Evolutionary conservation across 129 eudicot genomes (phyloP).

Genomic region (Tagetes patula): DNA sequence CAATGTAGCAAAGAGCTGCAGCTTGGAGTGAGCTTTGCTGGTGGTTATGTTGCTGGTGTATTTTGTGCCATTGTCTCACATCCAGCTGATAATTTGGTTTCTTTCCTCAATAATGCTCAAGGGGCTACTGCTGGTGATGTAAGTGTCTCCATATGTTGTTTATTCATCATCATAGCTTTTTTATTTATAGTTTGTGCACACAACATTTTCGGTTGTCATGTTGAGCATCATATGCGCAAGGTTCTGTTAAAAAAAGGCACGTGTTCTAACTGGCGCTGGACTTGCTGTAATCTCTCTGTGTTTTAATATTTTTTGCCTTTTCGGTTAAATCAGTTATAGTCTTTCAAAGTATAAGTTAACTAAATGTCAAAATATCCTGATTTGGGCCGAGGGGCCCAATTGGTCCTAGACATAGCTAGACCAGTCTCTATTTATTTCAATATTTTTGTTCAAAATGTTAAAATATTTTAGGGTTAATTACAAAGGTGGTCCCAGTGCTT

Average conservation of each 20-base stretch:
- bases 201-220: too few species aligned
- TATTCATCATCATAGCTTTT: background rate
- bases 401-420: background rate
- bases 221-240: too few species aligned
- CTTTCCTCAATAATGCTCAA: conserved; percentile 86
- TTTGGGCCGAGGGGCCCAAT: background rate
- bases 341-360: background rate
- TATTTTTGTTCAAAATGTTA: background rate
- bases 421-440: background rate
- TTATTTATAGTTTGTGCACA: too few species aligned
- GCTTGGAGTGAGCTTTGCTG: conserved; percentile 92
- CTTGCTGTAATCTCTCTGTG: background rate
- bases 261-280: background rate
- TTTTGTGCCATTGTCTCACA: conserved; percentile 89
- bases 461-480: too few species aligned
- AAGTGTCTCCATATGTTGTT: conserved; percentile 27
- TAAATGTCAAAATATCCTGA: background rate
- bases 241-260: too few species aligned
- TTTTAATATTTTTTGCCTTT: background rate
- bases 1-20: conserved; percentile 79
- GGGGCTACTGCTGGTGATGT: conserved; percentile 95
- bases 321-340: background rate
- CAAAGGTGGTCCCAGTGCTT: too few species aligned
- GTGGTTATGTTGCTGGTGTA: conserved; percentile 92
- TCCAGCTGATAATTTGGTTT: conserved; percentile 93